Conservation (phyloP, 2,329 filamentous ascomycete genomes). For the Emergomyces orientalis region DNA sequence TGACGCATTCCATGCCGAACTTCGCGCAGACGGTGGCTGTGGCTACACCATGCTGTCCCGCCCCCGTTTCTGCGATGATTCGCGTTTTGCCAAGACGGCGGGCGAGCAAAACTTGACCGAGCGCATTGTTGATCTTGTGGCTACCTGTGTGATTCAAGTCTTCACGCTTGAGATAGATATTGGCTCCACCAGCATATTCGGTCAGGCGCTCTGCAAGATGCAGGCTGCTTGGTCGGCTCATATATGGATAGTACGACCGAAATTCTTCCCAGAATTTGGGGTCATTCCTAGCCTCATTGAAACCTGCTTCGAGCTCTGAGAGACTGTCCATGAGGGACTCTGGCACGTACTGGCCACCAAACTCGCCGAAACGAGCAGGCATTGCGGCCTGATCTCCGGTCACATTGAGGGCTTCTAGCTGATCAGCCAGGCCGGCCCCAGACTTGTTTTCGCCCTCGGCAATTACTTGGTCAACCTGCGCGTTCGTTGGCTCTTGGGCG, state of each 20-base stretch:
- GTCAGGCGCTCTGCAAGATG: conserved; percentile 84
- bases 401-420: conserved; percentile 72
- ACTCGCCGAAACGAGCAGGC: conserved; percentile 84
- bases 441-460: conserved; percentile 46
- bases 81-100: conserved; percentile 82
- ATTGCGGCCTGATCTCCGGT: conserved; percentile 50
- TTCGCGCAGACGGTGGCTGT: conserved; percentile 96
- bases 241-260: conserved; percentile 90
- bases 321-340: conserved; percentile 97
- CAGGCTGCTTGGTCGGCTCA: conserved; percentile 86
- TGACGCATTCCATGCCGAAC: conserved; percentile 94
- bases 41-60: conserved; percentile 94
- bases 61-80: conserved; percentile 96
- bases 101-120: conserved; percentile 85
- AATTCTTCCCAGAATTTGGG: conserved; percentile 96
- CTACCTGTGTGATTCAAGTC: conserved; percentile 96
- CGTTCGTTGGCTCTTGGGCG: conserved; percentile 47
- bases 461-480: conserved; percentile 34
- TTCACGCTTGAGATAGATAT: conserved; percentile 96
- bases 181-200: conserved; percentile 79
- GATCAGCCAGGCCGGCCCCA: conserved; percentile 65
- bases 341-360: conserved; percentile 93
- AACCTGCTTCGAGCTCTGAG: conserved; percentile 79
- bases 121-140: conserved; percentile 98
- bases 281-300: conserved; percentile 78